Conservation (phyloP, 2,329 filamentous ascomycete genomes). For the Pseudopyricularia cyperi region DNA sequence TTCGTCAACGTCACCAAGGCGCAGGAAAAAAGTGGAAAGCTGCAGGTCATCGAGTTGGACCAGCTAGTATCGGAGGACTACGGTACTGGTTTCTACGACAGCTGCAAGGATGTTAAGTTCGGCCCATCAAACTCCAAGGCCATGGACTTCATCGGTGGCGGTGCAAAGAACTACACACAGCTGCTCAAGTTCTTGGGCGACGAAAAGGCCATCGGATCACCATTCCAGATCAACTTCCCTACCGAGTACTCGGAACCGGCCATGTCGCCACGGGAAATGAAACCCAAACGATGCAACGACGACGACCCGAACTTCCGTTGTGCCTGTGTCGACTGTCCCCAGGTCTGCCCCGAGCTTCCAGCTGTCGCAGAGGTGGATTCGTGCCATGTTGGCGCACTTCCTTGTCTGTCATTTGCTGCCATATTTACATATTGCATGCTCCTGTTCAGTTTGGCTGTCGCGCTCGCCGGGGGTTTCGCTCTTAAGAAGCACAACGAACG, state of each 20-base stretch:
- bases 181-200: slow-evolving; percentile 88
- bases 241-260: slow-evolving; percentile 44
- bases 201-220: slow-evolving; percentile 82
- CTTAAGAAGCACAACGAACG: slow-evolving; percentile 62
- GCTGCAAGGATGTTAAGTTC: slow-evolving; percentile 98
- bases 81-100: slow-evolving; percentile 81
- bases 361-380: slow-evolving; percentile 55
- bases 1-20: slow-evolving; percentile 87
- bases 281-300: slow-evolving; percentile 78
- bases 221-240: slow-evolving; percentile 96
- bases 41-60: slow-evolving; percentile 75
- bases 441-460: slow-evolving; percentile 51
- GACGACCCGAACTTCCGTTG: slow-evolving; percentile 76
- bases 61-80: slow-evolving; percentile 78
- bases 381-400: slow-evolving; percentile 77
- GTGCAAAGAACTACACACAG: slow-evolving; percentile 76
- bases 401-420: slow-evolving; percentile 85
- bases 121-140: slow-evolving; percentile 86
- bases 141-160: slow-evolving; percentile 92
- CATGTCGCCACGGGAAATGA: slow-evolving; percentile 63
- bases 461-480: slow-evolving; percentile 59
- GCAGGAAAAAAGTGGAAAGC: slow-evolving; percentile 43
- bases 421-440: slow-evolving; percentile 75
- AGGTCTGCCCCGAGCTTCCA: slow-evolving; percentile 71
- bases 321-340: slow-evolving; percentile 85